Evolutionary conservation across 768 basidiomycete genomes (phyloP), one percentile per base, ranked within the genome.

Genomic region (Trametes maxima): DNA sequence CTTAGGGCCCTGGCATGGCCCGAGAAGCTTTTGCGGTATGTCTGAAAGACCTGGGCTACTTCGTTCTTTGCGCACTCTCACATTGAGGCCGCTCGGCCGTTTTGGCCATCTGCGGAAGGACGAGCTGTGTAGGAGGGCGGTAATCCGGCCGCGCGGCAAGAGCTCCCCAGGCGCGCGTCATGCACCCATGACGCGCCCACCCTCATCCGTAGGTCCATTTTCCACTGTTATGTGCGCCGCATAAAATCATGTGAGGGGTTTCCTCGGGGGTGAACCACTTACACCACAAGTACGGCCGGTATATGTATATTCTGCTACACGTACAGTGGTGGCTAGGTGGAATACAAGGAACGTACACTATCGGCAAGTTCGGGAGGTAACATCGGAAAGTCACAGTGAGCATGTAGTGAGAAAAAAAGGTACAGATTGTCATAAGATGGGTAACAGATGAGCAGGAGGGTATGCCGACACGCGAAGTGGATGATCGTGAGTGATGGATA

Each of bases 261-360:
- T n/a, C 16, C 6, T 50, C 47, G 47, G 33, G 16, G 4, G 8
- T 2, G 21, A 6, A n/a, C 2, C 33, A 19, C n/a, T 6, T 19
- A 19, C 49, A n/a, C 10, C 25, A 19, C 33, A 35, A 16, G 49
- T 7, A n/a, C 5, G 36, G 36, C 5, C 36, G 49, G 49, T 50
- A 50, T 49, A 33, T n/a, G 17, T 28, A 49, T 50, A 50, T 36
- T 19, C 12, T 35, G 25, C 8, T 50, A 36, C 33, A 19, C 36
- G 49, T 36, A 24, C 21, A 21, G n/a, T 37, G 49, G 35, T 50
- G 12, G 19, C 3, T 7, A 14, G 21, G 37, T 17, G 17, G 2
- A 43, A n/a, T 58, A 51, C 48, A 50, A 33, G 46, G 28, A 43
- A 44, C 14, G 5, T 62, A 54, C 54, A 36, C 8, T 61, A 61